Percentiles rank a stretch among this genome's conserved stretches.
Evolutionary conservation across 768 basidiomycete genomes (phyloP).

Genomic region (Suillus hirtellus): DNA sequence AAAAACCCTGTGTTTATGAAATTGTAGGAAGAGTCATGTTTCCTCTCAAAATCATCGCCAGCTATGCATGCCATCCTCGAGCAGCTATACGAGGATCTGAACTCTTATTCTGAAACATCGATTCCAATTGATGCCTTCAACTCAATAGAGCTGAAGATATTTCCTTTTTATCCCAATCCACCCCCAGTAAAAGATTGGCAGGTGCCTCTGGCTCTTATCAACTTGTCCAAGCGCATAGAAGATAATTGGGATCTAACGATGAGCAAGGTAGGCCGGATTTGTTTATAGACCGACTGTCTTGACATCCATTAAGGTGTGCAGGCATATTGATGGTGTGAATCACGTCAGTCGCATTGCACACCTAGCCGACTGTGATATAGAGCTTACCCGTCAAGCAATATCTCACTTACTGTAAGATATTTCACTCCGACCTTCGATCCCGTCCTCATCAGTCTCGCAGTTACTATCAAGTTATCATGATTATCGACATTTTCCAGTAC

Average conservation of each 20-base stretch:
- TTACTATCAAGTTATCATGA: conserved; percentile 96
- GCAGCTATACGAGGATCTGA: conserved; percentile 95
- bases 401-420: conserved; percentile 84
- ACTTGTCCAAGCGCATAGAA: conserved; percentile 76
- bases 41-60: conserved; percentile 71
- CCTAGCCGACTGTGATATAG: conserved; percentile 84
- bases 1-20: conserved; percentile 8
- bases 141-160: conserved; percentile 93
- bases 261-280: conserved; percentile 55
- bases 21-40: conserved; percentile 80
- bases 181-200: conserved; percentile 90
- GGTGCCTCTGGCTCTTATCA: conserved; percentile 89
- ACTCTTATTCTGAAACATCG: conserved; percentile 95
- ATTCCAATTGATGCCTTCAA: conserved; percentile 91
- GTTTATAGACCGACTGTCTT: conserved; percentile 7
- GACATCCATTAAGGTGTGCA: conserved; percentile 56
- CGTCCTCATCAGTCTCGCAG: conserved; percentile 38
- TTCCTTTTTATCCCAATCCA: conserved; percentile 96
- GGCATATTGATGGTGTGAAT: conserved; percentile 86
- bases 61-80: conserved; percentile 85
- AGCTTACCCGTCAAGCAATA: conserved; percentile 81
- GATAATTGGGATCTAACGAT: conserved; percentile 97
- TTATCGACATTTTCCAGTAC: conserved; percentile 95
- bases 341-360: conserved; percentile 91
- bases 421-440: neutral